Evolutionary conservation across 805 yeast species (phyloP), one percentile per base, ranked within the genome.

Genomic region (Zygotorulaspora sp.): DNA sequence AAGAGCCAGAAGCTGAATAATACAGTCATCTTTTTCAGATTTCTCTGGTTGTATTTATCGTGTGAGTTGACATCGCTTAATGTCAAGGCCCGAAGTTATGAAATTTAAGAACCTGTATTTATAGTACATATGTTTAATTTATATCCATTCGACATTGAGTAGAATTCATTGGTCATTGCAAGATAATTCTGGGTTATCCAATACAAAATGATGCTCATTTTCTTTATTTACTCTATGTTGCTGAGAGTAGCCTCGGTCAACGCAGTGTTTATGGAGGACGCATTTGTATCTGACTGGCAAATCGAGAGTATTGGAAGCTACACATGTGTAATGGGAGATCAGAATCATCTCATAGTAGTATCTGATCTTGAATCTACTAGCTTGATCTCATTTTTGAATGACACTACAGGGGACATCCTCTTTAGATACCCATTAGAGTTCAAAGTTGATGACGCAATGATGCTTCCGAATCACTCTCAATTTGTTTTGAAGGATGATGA

Each of bases 221-320:
- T n/a, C 15, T 12, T 34, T 28, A 16, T 38, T 5, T 11, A 23
- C 20, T 15, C 31, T 28, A 24, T 38, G 22, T 34, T 35, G 34
- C 25, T 33, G 32, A 30, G 22, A 16, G 22, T n/a, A 14, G 11
- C 15, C 12, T 18, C 32, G 22, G 55, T 45, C 12, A 47, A 31
- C 47, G 68, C 68, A 0, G 58, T 69, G 4, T 67, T 59, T 46
- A 58, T 67, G 17, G 81, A 77, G 36, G 80, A 77, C 43, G 78
- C 80, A 0, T 75, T 71, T 51, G 57, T 58, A 12, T 63, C 63
- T 22, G 85, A 79, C 48, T 78, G 81, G 80, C 70, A 75, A 31
- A 54, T 67, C 6, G 63, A 62, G 20, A 69, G 67, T 34, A 55
- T 73, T 19, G 80, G 80, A 1, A 47, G 52, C 5, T 61, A 71